Evolutionary conservation across 192 early-diverging fungal species (phyloP), one percentile per base, ranked within the genome.

Genomic region (Glomus cerebriforme): DNA sequence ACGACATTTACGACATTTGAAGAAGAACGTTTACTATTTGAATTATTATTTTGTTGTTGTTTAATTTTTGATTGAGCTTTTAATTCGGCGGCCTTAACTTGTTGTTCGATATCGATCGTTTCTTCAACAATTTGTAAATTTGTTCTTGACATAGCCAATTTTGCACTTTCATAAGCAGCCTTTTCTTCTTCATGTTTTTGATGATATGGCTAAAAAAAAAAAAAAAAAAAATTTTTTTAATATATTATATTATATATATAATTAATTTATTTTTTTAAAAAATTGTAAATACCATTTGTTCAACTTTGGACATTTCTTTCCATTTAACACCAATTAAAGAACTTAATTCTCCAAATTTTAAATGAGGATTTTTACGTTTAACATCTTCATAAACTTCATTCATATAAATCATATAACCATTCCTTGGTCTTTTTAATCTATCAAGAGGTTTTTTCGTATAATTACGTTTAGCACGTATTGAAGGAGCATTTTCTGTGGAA

Each of bases 401-500:
- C 66, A 68, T 68, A 22, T 35, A 68, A 39, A 68, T 68, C 66
- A 68, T 68, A 37, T 68, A 68, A 68, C 66, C 66, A 34, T 68
- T 68, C 22, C 66, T 37, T 34, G 66, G 66, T 68, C 34, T 31
- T 68, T 68, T 68, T 34, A 68, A 27, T n/a, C 34, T 68, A 10
- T 68, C 34, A 39, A 35, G 34, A 68, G 66, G 32, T 37, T 68
- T 31, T n/a, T 35, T 35, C 17, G 7, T 68, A 22, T 34, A 35
- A 68, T 68, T 68, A 37, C 47, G 47, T 54, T 54, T 54, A 54
- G 47, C 2, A 54, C 47, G 47, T 17, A 19, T 19, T 4, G 17
- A 19, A 0, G 47, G 4, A 15, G 47, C 1, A 19, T 54, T 54
- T 54, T 39, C 37, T 8, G 37, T n/a, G n/a, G n/a, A 39, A 39